Evolutionary conservation across 2,329 filamentous ascomycete species (phyloP).

Genomic region (Mariannaea elegans): DNA sequence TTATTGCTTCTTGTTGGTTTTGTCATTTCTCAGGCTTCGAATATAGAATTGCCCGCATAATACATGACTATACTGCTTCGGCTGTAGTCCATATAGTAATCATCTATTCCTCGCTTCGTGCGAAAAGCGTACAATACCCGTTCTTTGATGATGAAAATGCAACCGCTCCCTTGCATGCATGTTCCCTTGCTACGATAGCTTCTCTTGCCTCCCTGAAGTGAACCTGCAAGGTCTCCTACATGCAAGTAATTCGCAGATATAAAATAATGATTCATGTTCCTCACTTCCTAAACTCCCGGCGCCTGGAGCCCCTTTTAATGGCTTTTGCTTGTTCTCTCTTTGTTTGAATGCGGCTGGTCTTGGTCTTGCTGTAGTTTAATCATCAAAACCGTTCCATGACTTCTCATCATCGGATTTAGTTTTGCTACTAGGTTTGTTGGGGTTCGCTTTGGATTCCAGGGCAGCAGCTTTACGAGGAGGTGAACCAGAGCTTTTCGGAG

Average conservation of each 20-base stretch:
- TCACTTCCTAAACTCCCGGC: conserved; percentile 14
- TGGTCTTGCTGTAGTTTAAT: conserved; percentile 36
- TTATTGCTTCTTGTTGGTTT: conserved; percentile 1
- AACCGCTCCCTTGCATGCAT: not conserved
- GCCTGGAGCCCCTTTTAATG: conserved; percentile 9
- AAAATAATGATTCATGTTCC: conserved; percentile 6
- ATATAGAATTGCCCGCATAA: not conserved
- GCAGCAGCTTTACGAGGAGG: conserved; percentile 44
- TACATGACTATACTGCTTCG: conserved; percentile 8
- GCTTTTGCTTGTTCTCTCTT: not conserved
- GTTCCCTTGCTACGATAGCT: too few relatives aligned
- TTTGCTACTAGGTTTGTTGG: conserved; percentile 21
- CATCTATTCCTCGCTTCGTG: conserved; percentile 2
- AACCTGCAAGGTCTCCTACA: conserved; percentile 1
- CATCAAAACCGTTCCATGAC: conserved; percentile 54
- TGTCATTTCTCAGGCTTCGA: not conserved
- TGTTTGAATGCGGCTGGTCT: too few relatives aligned
- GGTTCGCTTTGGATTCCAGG: conserved; percentile 28
- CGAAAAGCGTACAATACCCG: not conserved
- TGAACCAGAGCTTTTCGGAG: conserved; percentile 31
- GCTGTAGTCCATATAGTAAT: conserved; percentile 10
- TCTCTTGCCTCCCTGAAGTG: not conserved
- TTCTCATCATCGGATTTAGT: conserved; percentile 50
- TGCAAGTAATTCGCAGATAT: conserved; percentile 8
- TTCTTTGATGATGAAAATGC: not conserved